Conservation (phyloP, 352 stramenopile species). For the Phytopythium chamaehyphon region DNA sequence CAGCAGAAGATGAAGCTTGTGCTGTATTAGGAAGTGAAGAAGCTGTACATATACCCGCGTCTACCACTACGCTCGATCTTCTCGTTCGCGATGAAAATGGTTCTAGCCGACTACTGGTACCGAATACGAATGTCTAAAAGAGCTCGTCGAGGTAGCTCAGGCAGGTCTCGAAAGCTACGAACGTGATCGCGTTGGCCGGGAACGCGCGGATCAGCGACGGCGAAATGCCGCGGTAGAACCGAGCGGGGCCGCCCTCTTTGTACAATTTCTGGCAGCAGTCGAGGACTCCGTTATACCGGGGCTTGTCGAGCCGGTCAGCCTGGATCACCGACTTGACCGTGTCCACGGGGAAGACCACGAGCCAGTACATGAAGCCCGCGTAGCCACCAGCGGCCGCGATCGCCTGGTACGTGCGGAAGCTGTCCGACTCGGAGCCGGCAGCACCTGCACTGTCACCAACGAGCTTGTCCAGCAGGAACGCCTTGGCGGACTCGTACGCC, state of each 20-base stretch:
- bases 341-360: constrained; percentile 75
- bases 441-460: constrained; percentile 20
- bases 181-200: constrained; percentile 81
- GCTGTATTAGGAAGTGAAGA: constrained; percentile 45
- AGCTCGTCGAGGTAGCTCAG: constrained; percentile 70
- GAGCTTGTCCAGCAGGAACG: constrained; percentile 53
- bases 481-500: constrained; percentile 71
- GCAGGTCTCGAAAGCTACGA: constrained; percentile 80
- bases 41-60: neutral
- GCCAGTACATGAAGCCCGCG: constrained; percentile 84
- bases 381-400: constrained; percentile 69
- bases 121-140: constrained; percentile 34
- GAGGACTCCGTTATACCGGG: constrained; percentile 59
- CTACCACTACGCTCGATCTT: neutral
- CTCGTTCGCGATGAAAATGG: neutral
- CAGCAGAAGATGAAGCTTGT: constrained; percentile 63
- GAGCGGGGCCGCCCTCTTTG: constrained; percentile 46
- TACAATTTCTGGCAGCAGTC: constrained; percentile 72
- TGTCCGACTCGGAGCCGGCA: constrained; percentile 40
- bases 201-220: constrained; percentile 74
- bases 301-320: constrained; percentile 65
- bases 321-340: constrained; percentile 86
- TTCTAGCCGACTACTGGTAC: constrained; percentile 8
- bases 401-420: constrained; percentile 66
- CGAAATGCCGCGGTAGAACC: constrained; percentile 82